phyloP scores from a whole-genome alignment of 1,284 basidiomycete species.

The Rhodotorula sp. region DNA sequence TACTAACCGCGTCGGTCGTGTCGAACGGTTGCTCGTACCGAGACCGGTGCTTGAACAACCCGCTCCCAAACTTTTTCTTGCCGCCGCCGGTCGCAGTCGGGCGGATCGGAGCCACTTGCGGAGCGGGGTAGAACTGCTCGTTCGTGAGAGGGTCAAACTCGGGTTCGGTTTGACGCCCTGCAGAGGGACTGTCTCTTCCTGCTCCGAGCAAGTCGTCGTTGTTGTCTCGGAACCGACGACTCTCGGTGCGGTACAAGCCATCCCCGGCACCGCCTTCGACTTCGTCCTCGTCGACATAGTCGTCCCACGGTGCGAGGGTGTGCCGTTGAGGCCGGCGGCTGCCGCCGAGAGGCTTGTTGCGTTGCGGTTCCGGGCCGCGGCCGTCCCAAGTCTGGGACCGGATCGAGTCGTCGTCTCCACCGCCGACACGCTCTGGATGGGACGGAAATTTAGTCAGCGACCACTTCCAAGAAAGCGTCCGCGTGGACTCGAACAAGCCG shows the following conservation, averaged over 20 bases:
- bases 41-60: conserved; percentile 27
- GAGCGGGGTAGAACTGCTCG: conserved; percentile 35
- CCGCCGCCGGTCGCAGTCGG: conserved; percentile 12
- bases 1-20: conserved; percentile 12
- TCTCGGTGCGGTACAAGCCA: conserved; percentile 11
- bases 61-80: conserved; percentile 27
- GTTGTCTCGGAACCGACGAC: conserved; percentile 1
- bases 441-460: no score
- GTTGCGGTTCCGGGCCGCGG: conserved; percentile 33
- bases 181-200: no score
- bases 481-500: no score
- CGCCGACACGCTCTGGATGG: conserved; percentile 13
- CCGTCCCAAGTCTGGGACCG: conserved; percentile 33
- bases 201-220: background rate
- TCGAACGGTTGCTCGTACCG: conserved; percentile 35
- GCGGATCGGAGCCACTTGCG: conserved; percentile 1
- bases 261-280: conserved; percentile 29
- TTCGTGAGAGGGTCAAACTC: conserved; percentile 29
- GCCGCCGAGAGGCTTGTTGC: background rate
- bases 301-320: conserved; percentile 35
- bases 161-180: background rate
- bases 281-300: conserved; percentile 31
- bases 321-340: conserved; percentile 1
- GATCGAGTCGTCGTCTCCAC: conserved; percentile 17
- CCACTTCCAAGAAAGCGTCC: no score